Conservation (phyloP, 305 asterid species). For the Euphrasia arctica region DNA sequence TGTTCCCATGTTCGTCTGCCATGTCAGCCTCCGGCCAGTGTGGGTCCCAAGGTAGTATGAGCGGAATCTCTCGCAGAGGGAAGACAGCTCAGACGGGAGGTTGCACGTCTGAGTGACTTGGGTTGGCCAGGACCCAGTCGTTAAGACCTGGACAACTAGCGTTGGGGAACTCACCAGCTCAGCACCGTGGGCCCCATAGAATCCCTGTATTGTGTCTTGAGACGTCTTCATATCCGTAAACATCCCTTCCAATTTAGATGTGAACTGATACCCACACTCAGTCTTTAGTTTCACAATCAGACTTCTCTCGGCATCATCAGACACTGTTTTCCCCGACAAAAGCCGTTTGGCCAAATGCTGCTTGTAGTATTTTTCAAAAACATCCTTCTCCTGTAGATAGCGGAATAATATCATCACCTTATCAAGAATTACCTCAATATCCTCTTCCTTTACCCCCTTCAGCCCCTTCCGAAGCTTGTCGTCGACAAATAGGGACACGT, state of each 20-base stretch:
- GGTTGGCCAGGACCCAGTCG: constrained; percentile 84
- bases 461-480: constrained; percentile 77
- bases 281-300: constrained; percentile 76
- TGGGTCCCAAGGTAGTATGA: constrained; percentile 79
- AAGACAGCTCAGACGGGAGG: constrained; percentile 64
- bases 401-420: constrained; percentile 80
- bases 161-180: constrained; percentile 63
- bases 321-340: constrained; percentile 65
- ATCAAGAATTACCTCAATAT: constrained; percentile 66
- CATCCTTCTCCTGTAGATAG: constrained; percentile 82
- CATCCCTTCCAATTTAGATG: constrained; percentile 84
- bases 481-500: constrained; percentile 69
- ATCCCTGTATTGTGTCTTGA: constrained; percentile 81
- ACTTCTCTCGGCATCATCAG: constrained; percentile 83
- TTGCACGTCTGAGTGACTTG: constrained; percentile 65
- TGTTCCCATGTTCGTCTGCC: constrained; percentile 89
- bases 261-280: constrained; percentile 81
- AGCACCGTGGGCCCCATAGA: constrained; percentile 45
- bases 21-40: constrained; percentile 75
- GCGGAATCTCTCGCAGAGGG: constrained; percentile 70
- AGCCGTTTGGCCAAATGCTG: constrained; percentile 83
- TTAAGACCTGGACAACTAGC: constrained; percentile 67
- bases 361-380: constrained; percentile 78
- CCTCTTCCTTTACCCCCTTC: constrained; percentile 80
- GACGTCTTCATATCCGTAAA: constrained; percentile 88